Evolutionary conservation across 768 basidiomycete species (phyloP).

Genomic region (Auricularia heimuer): DNA sequence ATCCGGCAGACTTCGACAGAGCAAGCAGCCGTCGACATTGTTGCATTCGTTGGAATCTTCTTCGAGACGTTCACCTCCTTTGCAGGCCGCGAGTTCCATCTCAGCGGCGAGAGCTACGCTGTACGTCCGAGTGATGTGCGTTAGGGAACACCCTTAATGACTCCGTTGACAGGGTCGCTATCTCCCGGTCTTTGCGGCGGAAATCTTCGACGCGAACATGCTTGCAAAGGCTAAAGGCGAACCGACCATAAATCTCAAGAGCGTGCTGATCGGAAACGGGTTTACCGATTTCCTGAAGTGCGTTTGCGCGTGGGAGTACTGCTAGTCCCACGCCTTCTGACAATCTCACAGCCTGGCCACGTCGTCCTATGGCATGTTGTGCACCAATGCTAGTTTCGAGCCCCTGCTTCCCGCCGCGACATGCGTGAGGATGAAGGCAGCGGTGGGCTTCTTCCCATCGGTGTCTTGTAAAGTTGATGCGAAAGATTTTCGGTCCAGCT

Average conservation of each 20-base stretch:
- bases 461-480: too few species aligned
- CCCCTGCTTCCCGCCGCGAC: conserved; percentile 9
- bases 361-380: conserved; percentile 11
- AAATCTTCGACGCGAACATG: conserved; percentile 64
- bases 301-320: not conserved
- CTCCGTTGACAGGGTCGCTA: conserved; percentile 46
- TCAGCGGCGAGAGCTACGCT: conserved; percentile 50
- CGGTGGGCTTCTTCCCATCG: not conserved
- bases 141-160: not conserved
- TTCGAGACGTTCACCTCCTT: conserved; percentile 66
- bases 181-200: conserved; percentile 64
- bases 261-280: conserved; percentile 53
- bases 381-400: conserved; percentile 8
- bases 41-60: conserved; percentile 61
- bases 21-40: conserved; percentile 60
- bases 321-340: not conserved
- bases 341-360: conserved; percentile 5
- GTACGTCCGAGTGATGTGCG: conserved; percentile 20
- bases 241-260: conserved; percentile 52
- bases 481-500: conserved; percentile 30
- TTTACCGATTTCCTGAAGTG: not conserved
- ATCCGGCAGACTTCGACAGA: conserved; percentile 35
- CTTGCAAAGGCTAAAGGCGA: conserved; percentile 39
- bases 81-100: conserved; percentile 54
- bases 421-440: conserved; percentile 10